Evolutionary conservation across 352 stramenopile genomes (phyloP), one percentile per base, ranked within the genome.

Genomic region (Phytophthora pistaciae): DNA sequence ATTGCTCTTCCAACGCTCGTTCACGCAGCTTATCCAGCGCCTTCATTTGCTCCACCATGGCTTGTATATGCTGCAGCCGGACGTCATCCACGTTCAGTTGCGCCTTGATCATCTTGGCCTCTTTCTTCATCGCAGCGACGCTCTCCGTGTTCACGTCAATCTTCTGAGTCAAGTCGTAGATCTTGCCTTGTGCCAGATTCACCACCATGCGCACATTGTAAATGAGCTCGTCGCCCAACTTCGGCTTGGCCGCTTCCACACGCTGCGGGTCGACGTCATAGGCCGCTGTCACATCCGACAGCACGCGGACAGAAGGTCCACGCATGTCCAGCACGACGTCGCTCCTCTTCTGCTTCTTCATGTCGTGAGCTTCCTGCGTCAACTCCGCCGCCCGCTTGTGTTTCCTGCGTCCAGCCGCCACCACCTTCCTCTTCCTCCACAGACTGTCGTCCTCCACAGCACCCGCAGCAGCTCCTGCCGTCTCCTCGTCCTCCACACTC

Each of bases 201-300:
- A 98, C 91, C 16, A 97, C 80, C 77, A 94, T 93, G 31, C 86
- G 79, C 14, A 98, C 87, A 60, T 98, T 98, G 72, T 97, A 95
- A 70, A 98, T 92, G 21, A 98, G 78, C 75, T 98, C 93, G 54
- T 97, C 89, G 2, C 93, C 93, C 6, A 98, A 69, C 68, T 95
- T 95, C 0, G 91, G 90, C 58, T 73, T 83, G 3, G 74, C 74
- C 3, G 71, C 74, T 56, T 91, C 75, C 1, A 90, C 27, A 16
- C 76, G 71, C 25, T 80, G 80, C 16, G 69, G 29, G 49, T 83
- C 75, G 3, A 85, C 78, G 33, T 89, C 76, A 68, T 95, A 95
- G 13, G 80, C 85, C 25, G 85, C 87, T 6, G 80, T 85, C 27
- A 97, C 73, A 21, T 88, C 74, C 3, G 81, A 79, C 8, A 94